phyloP scores from a whole-genome alignment of 108 stramenopile genomes.

The Skeletonema costatum region DNA sequence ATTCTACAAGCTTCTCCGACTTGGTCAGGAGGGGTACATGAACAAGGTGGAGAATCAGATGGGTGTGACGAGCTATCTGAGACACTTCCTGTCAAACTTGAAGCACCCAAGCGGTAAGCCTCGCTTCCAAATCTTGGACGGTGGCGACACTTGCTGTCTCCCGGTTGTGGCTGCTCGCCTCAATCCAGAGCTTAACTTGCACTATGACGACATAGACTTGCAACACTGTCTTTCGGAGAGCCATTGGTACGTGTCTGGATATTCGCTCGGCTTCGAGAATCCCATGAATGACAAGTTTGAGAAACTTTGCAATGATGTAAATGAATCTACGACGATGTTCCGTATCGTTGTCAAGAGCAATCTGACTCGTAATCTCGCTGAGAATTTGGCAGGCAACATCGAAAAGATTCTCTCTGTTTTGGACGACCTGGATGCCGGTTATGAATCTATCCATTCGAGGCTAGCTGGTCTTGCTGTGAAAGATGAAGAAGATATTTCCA shows the following conservation, averaged over 20 bases:
- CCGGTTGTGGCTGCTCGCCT: conserved; percentile 45
- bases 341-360: conserved; percentile 49
- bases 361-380: conserved; percentile 29
- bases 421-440: conserved; percentile 13
- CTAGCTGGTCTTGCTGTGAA: not conserved
- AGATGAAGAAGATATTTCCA: conserved; percentile 17
- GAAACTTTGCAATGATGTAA: conserved; percentile 37
- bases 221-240: conserved; percentile 44
- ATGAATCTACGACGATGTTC: conserved; percentile 37
- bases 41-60: conserved; percentile 47
- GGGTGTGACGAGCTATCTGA: conserved; percentile 21
- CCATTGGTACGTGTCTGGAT: conserved; percentile 50
- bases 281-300: conserved; percentile 29
- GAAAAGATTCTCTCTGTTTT: conserved; percentile 7
- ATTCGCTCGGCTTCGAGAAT: conserved; percentile 47
- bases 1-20: conserved; percentile 37
- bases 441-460: conserved; percentile 16
- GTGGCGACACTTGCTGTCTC: conserved; percentile 32
- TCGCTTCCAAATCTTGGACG: conserved; percentile 47
- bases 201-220: conserved; percentile 37
- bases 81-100: conserved; percentile 20
- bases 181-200: conserved; percentile 39
- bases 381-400: conserved; percentile 27
- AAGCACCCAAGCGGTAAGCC: conserved; percentile 34
- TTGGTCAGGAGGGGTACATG: conserved; percentile 45